Evolutionary conservation across 2,329 filamentous ascomycete species (phyloP), one percentile per base, ranked within the genome.

Genomic region (Fusarium ramigenum): DNA sequence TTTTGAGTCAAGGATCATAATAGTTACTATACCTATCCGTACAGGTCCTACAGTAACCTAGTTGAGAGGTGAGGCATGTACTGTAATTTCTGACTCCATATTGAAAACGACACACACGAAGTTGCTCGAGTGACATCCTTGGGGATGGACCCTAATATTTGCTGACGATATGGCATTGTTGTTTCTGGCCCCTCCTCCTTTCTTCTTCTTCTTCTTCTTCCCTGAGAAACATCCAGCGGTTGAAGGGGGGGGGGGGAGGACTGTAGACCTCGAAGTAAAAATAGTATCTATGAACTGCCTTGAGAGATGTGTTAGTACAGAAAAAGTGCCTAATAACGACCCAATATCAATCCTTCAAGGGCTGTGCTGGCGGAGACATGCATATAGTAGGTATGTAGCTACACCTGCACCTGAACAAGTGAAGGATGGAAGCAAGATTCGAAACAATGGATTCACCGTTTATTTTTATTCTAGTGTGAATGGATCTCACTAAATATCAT

Each of bases 281-380:
- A 16, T 21, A 47, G 37, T 40, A 65, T 58, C 34, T 36, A 19
- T 19, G 52, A 66, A 47, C 57, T 62, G 60, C 44, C 60, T 57
- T 47, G 37, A 37, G 43, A 50, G 28, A 47, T 30, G 30, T 30
- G 25, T 65, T 37, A n/a, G 12, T 47, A 49, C 21, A 28, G 57
- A 36, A 47, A 60, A 37, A 50, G 32, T 43, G 46, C 49, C 49
- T 70, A 70, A 73, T 56, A 15, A 19, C 30, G 18, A 30, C 25
- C 44, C 19, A 54, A 54, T 58, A 69, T 57, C 63, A 44, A 60
- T 42, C 66, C 60, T 39, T 63, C 32, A 18, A 68, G 61, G 61
- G 66, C 70, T 70, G 70, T 73, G 70, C 63, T 72, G 70, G 71
- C 54, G 70, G 70, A 50, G 44, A 70, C 65, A 49, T 73, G 70